phyloP scores from a whole-genome alignment of 2,329 filamentous ascomycete genomes.

The Ilyonectria mors-panacis region DNA sequence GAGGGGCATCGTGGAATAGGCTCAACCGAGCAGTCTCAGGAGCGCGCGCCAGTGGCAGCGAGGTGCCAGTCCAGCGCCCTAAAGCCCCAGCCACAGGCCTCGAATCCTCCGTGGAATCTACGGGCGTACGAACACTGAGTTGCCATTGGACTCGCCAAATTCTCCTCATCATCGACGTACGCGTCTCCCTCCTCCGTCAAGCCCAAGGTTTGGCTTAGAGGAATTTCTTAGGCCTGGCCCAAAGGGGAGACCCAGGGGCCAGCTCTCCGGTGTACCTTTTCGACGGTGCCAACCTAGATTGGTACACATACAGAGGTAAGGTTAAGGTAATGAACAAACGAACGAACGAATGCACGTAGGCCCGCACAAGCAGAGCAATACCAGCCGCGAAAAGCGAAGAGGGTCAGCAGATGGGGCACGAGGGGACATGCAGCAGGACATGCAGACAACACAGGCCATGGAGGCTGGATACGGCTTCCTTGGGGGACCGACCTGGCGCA shows the following conservation, averaged over 20 bases:
- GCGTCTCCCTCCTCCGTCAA: background rate
- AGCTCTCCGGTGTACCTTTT: background rate
- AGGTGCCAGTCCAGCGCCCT: background rate
- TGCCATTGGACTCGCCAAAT: background rate
- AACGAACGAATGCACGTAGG: constrained; percentile 1
- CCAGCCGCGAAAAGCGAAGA: constrained; percentile 26
- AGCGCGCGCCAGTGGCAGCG: background rate
- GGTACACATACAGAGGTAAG: constrained; percentile 20
- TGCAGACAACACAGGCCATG: background rate
- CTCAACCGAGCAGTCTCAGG: constrained; percentile 19
- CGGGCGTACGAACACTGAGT: background rate
- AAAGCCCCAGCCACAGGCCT: background rate
- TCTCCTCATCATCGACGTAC: background rate
- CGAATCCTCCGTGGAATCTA: background rate
- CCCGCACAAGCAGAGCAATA: constrained; percentile 1
- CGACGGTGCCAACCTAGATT: constrained; percentile 23
- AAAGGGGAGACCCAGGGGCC: constrained; percentile 3
- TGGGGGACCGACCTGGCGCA: constrained; percentile 19
- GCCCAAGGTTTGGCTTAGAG: constrained; percentile 17
- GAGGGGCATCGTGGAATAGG: constrained; percentile 5
- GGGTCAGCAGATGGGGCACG: constrained; percentile 15
- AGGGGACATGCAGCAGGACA: constrained; percentile 15
- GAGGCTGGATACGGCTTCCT: constrained; percentile 4
- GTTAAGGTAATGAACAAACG: constrained; percentile 30
- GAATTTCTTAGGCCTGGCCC: constrained; percentile 10